A percentile compares a stretch with the other conserved stretches of the same genome.
Conservation (phyloP, 2,329 filamentous ascomycete species). For the Arthrobotrys musiformis region DNA sequence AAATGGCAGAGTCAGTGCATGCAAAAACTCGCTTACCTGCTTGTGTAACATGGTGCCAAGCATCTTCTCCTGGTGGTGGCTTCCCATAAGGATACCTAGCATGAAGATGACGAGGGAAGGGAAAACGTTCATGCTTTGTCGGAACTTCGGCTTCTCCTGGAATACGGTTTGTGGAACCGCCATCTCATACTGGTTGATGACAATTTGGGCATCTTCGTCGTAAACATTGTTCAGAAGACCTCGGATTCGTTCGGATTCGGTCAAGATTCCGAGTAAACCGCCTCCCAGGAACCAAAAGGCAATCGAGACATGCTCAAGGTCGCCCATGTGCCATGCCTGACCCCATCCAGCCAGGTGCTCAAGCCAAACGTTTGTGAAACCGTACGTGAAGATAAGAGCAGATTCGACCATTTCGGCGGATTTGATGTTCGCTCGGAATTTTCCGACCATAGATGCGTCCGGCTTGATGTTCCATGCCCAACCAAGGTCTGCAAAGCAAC, state of each 20-base stretch:
- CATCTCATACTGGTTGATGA: conserved; percentile 54
- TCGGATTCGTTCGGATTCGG: conserved; percentile 78
- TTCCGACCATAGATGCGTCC: conserved; percentile 67
- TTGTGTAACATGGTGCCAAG: conserved; percentile 90
- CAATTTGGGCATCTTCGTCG: conserved; percentile 43
- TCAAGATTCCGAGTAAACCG: conserved; percentile 86
- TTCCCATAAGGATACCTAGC: conserved; percentile 93
- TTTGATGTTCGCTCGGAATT: conserved; percentile 72
- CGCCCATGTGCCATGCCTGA: conserved; percentile 76
- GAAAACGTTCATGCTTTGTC: conserved; percentile 71
- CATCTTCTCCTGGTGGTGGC: conserved; percentile 85
- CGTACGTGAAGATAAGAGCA: conserved; percentile 78
- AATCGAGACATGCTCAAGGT: conserved; percentile 92
- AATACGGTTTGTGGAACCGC: conserved; percentile 62
- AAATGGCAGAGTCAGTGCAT: conserved; percentile 1
- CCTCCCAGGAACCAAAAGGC: conserved; percentile 93
- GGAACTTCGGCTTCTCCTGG: conserved; percentile 66
- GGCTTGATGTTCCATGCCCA: conserved; percentile 85
- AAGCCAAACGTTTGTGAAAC: conserved; percentile 87
- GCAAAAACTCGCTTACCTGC: conserved; percentile 62
- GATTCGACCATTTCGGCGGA: conserved; percentile 92
- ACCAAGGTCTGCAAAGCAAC: conserved; percentile 87
- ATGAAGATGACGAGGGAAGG: conserved; percentile 87
- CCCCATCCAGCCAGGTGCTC: conserved; percentile 84
- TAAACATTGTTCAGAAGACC: conserved; percentile 72